Base-by-base conservation (phyloP, 768 basidiomycete genomes). In the Fomitopsis serialis region DNA sequence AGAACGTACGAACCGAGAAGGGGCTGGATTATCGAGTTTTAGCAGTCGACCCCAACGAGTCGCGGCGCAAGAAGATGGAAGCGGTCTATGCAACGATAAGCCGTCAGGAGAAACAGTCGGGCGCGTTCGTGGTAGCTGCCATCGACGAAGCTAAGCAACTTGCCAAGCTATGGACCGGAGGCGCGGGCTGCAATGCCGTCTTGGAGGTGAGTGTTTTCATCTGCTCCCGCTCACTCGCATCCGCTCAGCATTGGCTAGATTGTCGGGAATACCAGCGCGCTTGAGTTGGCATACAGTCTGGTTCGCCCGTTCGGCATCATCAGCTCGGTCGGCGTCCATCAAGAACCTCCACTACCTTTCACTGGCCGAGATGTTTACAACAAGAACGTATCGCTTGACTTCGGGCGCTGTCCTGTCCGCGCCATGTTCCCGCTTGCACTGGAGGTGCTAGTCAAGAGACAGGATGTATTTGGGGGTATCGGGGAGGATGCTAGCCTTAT, bases 351-450 rank as follows among this genome's bases (percentile, higher is more conserved):
- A 21, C 58, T 87, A 36, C 84, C 85, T 1, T 80, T 84, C 58
- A 80, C 76, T 9, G 76, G 78, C 21, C 62, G 63, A 6, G 72
- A 84, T 42, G 63, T 84, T 52, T 92, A 91, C 67, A 73, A 84
- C 73, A 88, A 89, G 69, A 92, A 91, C 65, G 77, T 89, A 7
- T 87, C 85, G 0, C 72, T 89, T 23, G 84, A 89, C 61, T 92
- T 91, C 63, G 90, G 90, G 9, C 80, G 89, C 9, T 91, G 89
- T 59, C 89, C 88, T 15, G 87, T 88, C 4, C 80, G 85, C 13
- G 81, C 88, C 0, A 81, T 90, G 78, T 83, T 91, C 60, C 84
- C 85, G 10, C 66, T 78, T 53, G 89, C 88, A 1, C 75, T 87
- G 37, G 83, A 83, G 59, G 66, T 92, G 25, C 68, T 92, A 27